phyloP scores from a whole-genome alignment of 139 green algal species.

The Coelastrella sp. region DNA sequence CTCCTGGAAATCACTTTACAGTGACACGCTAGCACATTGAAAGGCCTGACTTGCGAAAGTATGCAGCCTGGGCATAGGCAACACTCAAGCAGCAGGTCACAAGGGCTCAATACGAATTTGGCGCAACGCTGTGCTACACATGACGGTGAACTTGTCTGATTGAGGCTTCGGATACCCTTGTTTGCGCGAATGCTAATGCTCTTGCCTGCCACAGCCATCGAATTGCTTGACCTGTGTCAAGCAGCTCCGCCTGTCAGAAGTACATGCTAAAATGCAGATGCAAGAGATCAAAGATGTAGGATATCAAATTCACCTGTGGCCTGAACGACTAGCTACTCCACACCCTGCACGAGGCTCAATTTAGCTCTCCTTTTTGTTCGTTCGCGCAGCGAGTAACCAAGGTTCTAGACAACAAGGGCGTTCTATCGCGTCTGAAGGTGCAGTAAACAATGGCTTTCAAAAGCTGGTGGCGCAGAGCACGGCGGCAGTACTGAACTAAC shows the following conservation, averaged over 20 bases:
- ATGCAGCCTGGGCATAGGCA: too few species aligned
- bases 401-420: constrained; percentile 23
- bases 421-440: constrained; percentile 41
- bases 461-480: not conserved
- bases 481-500: not conserved
- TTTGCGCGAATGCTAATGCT: too few species aligned
- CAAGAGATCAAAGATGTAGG: not conserved
- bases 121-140: not conserved
- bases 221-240: not conserved
- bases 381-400: constrained; percentile 26
- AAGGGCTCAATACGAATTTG: constrained; percentile 1
- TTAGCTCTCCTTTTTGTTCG: not conserved
- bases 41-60: too few species aligned
- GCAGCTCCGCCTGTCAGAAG: not conserved
- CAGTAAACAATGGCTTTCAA: not conserved
- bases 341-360: too few species aligned
- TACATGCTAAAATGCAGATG: not conserved
- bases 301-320: not conserved
- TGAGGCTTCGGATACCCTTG: too few species aligned
- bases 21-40: too few species aligned
- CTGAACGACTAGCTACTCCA: too few species aligned
- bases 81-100: too few species aligned
- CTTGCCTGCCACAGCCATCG: too few species aligned
- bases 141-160: too few species aligned
- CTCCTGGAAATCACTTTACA: too few species aligned